Evolutionary conservation across 2,329 filamentous ascomycete species (phyloP), one percentile per base, ranked within the genome.

Genomic region (Tympanopsis confertula): DNA sequence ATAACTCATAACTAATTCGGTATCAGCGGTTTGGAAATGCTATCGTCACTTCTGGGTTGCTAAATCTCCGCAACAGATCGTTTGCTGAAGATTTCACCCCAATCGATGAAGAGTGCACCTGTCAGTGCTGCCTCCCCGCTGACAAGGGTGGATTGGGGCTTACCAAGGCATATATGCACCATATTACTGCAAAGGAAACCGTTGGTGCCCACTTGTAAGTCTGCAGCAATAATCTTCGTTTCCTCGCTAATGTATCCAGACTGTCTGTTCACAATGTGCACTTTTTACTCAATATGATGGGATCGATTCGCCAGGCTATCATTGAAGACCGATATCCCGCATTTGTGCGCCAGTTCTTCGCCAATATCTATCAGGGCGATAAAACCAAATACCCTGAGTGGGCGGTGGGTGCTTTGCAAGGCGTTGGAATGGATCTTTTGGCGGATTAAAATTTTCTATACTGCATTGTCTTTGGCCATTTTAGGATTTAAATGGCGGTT

Each of bases 251-350:
- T n/a, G 12, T 33, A 7, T 7, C 28, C 37, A 66, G 64, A 5
- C 57, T 82, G 20, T 80, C 74, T 1, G 77, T 82, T 55, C 78
- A 83, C 50, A 82, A 83, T 50, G 74, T 82, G 20, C 68, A 79
- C 45, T 79, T 78, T 48, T 58, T 79, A 47, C 63, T 83, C 20
- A 61, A 66, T 35, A 49, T 82, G 45, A 79, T 81, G 73, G 56
- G 59, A 12, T 53, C 56, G 13, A 65, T 62, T 4, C 59, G 77
- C 41, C 57, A 71, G 39, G 74, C 78, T 5, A 78, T 80, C 38
- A 42, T 78, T 2, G 66, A 71, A 42, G 74, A 78, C 46, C 54
- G 60, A 35, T 82, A 71, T 54, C 74, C 78, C 2, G 61, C 54
- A 2, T 82, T 82, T 46, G 45, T 80, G 43, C 66, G 57, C 42